Evolutionary conservation across 1,284 basidiomycete genomes (phyloP).

Genomic region (Mycosarcoma maydis): DNA sequence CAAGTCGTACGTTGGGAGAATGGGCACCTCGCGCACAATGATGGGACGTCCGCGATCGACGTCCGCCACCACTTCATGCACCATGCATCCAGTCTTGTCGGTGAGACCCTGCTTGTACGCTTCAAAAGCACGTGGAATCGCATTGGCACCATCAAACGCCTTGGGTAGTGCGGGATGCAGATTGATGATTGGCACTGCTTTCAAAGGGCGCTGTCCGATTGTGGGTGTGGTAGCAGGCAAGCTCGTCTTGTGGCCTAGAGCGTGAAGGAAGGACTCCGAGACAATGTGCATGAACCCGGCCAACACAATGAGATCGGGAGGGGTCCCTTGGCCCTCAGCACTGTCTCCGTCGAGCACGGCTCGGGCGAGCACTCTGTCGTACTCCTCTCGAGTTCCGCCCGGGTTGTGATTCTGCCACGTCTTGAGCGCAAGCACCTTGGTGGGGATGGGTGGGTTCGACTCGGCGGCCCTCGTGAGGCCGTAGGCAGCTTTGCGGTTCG

Average conservation of each 20-base stretch:
- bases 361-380: conserved; percentile 83
- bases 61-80: conserved; percentile 90
- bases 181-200: conserved; percentile 87
- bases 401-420: conserved; percentile 79
- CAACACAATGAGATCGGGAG: conserved; percentile 86
- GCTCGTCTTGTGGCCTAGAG: conserved; percentile 54
- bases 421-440: conserved; percentile 83
- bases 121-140: conserved; percentile 87
- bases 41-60: conserved; percentile 92
- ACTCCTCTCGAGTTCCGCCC: conserved; percentile 80
- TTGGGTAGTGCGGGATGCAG: conserved; percentile 95
- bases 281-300: conserved; percentile 99
- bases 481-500: conserved; percentile 90
- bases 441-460: conserved; percentile 77
- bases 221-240: conserved; percentile 37
- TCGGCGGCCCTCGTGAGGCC: conserved; percentile 83
- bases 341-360: conserved; percentile 71
- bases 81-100: conserved; percentile 82
- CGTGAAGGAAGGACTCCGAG: conserved; percentile 70
- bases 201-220: conserved; percentile 31
- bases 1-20: conserved; percentile 76
- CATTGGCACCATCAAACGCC: conserved; percentile 90
- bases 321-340: conserved; percentile 23
- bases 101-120: conserved; percentile 78
- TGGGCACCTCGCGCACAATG: conserved; percentile 80